Evolutionary conservation across 2,329 filamentous ascomycete genomes (phyloP), one percentile per base, ranked within the genome.

Genomic region (Cladophialophora immunda): DNA sequence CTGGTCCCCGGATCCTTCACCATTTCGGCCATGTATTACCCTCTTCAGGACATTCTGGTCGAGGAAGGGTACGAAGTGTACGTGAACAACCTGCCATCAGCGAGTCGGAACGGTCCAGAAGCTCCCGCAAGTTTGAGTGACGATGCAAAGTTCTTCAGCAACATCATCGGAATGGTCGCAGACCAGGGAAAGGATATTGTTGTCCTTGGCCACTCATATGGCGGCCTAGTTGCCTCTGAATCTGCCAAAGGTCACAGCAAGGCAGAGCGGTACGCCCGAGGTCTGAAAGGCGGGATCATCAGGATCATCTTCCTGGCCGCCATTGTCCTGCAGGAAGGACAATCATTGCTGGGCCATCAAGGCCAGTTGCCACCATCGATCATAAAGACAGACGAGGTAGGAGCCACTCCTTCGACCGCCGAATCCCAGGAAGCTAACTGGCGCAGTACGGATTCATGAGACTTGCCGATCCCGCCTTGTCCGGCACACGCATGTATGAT

Each of bases 181-280:
- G 70, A 76, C 45, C 65, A 75, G 1, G 75, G 74, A 4, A 73
- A 71, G 36, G 72, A 77, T 6, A 71, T 77, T 19, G 66, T 77
- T 55, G 53, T 72, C 1, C 11, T 77, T 22, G 74, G 69, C 4
- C 76, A 77, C 57, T 77, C 75, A 15, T 77, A 76, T 59, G 75
- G 76, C 4, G 76, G 76, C 1, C 52, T 77, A 27, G 62, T 73
- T 19, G 76, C 75, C 72, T 74, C 73, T 9, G 76, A 77, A 47
- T 74, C 69, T 15, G 74, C 73, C 25, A 76, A 76, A 36, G 75
- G 74, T 4, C 68, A 78, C 11, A 19, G 41, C 45, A 65, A 57
- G 38, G 62, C 34, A 11, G 62, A 62, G 55, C 66, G 66, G 17
- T 11, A 27, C 27, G 64, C 55, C 22, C 73, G 73, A 5, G 73